These are phyloP conservation scores for Asterionellopsis glacialis DNA, from an alignment of 108 stramenopile genomes.

Conservation along the genomic window DNA sequence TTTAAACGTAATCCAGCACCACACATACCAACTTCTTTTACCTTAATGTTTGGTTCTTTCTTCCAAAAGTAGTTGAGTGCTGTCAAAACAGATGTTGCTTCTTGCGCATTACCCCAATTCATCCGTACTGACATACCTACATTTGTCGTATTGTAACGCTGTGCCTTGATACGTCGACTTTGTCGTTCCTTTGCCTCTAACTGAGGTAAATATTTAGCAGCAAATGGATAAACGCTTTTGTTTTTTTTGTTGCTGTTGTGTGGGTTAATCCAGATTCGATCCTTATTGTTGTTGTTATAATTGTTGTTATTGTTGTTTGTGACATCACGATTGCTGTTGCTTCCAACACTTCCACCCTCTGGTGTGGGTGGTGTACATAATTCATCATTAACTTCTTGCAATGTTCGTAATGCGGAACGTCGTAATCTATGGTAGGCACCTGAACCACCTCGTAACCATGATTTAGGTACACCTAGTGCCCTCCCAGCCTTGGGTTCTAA, in stretches of 20 bases:
- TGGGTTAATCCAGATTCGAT: not conserved
- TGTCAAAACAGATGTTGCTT: constrained; percentile 74
- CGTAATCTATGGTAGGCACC: constrained; percentile 67
- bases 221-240: constrained; percentile 36
- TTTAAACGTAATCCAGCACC: constrained; percentile 58
- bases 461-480: constrained; percentile 54
- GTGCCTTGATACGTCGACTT: constrained; percentile 10
- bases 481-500: constrained; percentile 51
- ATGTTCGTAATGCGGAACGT: constrained; percentile 26
- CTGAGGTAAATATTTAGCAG: constrained; percentile 54
- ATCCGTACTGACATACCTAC: constrained; percentile 46
- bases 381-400: constrained; percentile 55
- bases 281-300: not conserved
- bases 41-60: constrained; percentile 22
- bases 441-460: constrained; percentile 53
- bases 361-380: constrained; percentile 16
- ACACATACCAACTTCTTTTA: constrained; percentile 85
- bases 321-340: not conserved
- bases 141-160: constrained; percentile 9
- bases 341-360: not conserved
- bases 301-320: constrained; percentile 3
- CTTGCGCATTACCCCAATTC: constrained; percentile 84
- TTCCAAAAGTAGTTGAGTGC: constrained; percentile 76
- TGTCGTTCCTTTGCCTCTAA: constrained; percentile 34
- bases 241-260: not conserved